Evolutionary conservation across 2,329 filamentous ascomycete species (phyloP).

Genomic region (Aspergillus novoparasiticus): DNA sequence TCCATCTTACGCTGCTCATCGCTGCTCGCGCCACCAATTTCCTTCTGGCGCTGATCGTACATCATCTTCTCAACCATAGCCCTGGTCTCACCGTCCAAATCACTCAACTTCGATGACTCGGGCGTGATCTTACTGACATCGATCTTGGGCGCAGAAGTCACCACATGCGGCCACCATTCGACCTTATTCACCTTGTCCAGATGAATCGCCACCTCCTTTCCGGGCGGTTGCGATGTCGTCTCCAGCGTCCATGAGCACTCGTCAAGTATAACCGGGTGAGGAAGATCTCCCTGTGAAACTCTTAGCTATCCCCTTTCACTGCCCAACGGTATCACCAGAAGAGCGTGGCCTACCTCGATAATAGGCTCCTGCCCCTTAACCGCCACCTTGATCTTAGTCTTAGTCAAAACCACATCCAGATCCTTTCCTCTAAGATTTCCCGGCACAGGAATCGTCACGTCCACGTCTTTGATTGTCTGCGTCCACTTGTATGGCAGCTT

Average conservation of each 20-base stretch:
- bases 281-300: constrained; percentile 71
- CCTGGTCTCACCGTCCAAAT: constrained; percentile 91
- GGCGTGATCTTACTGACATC: constrained; percentile 94
- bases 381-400: constrained; percentile 73
- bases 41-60: constrained; percentile 98
- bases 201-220: constrained; percentile 81
- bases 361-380: constrained; percentile 88
- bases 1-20: constrained; percentile 96
- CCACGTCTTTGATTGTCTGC: constrained; percentile 86
- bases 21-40: constrained; percentile 81
- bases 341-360: constrained; percentile 62
- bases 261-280: constrained; percentile 76
- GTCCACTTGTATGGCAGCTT: constrained; percentile 96
- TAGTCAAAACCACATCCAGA: constrained; percentile 79
- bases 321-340: not conserved
- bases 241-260: constrained; percentile 95
- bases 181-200: constrained; percentile 96
- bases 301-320: constrained; percentile 4
- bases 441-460: constrained; percentile 76
- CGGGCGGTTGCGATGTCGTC: constrained; percentile 56
- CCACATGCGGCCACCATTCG: constrained; percentile 97
- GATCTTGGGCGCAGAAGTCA: constrained; percentile 84
- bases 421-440: constrained; percentile 83
- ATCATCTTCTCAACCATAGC: constrained; percentile 99
- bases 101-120: constrained; percentile 86